Percentiles rank a stretch among this genome's conserved stretches.
Conservation (phyloP, 768 basidiomycete species). For the Mycena venus region DNA sequence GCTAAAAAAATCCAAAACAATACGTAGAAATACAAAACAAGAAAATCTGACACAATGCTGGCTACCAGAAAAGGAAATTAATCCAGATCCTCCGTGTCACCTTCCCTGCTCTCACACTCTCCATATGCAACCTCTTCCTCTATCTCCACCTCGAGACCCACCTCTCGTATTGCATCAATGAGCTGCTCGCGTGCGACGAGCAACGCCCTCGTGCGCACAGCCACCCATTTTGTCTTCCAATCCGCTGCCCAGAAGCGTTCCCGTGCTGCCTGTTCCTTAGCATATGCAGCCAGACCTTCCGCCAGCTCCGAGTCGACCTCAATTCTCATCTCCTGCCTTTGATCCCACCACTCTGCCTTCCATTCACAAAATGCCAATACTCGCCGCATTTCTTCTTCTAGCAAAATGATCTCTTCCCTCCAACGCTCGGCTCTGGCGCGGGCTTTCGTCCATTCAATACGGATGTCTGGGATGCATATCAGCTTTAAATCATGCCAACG, state of each 20-base stretch:
- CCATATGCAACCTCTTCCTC: neutral
- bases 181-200: neutral
- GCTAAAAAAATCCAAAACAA: neutral
- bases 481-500: no score
- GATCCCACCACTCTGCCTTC: neutral
- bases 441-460: neutral
- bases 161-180: neutral
- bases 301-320: neutral
- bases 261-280: neutral
- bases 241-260: neutral
- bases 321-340: neutral
- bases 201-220: neutral
- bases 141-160: neutral
- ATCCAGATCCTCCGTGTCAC: neutral
- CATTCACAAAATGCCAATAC: neutral
- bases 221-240: neutral
- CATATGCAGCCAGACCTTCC: neutral
- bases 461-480: no score
- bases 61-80: neutral
- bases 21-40: neutral
- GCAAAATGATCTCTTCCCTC: neutral
- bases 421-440: neutral
- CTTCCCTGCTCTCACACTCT: neutral
- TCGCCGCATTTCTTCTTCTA: neutral
- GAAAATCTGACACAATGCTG: neutral